A percentile compares a stretch with the other conserved stretches of the same genome.
These are phyloP conservation scores for Linnemannia zychae DNA, from an alignment of 192 early-diverging fungal species.

Conservation along the genomic window DNA sequence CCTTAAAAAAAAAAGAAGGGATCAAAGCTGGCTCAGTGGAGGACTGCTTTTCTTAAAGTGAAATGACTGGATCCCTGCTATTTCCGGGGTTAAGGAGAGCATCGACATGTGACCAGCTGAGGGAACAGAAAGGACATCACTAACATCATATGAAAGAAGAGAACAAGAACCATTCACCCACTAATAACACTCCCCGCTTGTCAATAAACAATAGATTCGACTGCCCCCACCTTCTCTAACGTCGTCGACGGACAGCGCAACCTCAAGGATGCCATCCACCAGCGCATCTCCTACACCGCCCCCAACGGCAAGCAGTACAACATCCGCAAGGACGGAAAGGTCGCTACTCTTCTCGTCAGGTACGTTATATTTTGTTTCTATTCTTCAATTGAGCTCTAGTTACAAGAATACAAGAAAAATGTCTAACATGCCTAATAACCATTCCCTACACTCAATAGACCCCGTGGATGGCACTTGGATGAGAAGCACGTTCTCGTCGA, in stretches of 20 bases:
- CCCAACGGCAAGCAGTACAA: slow-evolving; percentile 94
- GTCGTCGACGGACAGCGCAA: slow-evolving; percentile 90
- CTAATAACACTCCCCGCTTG: background rate
- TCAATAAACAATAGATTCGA: slow-evolving; percentile 77
- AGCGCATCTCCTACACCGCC: slow-evolving; percentile 87
- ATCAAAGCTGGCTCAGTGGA: slow-evolving; percentile 28
- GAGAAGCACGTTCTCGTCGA: slow-evolving; percentile 95
- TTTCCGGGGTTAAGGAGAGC: background rate
- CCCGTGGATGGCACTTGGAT: slow-evolving; percentile 98
- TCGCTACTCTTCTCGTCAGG: slow-evolving; percentile 92
- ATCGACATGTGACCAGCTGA: background rate
- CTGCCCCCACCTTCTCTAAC: slow-evolving; percentile 95
- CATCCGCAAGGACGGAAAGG: slow-evolving; percentile 87
- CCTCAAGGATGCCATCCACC: slow-evolving; percentile 91
- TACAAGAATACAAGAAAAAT: background rate
- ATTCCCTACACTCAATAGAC: slow-evolving; percentile 58
- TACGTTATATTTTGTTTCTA: slow-evolving; percentile 25
- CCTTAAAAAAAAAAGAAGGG: slow-evolving; percentile 10
- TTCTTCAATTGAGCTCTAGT: background rate
- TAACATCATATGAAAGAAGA: background rate
- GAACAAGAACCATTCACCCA: background rate
- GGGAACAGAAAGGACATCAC: background rate
- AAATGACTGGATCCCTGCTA: slow-evolving; percentile 11
- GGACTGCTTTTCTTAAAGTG: slow-evolving; percentile 11
- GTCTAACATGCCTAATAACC: background rate